phyloP scores from a whole-genome alignment of 208 protist genomes.

The Vickermania spadyakhi region DNA sequence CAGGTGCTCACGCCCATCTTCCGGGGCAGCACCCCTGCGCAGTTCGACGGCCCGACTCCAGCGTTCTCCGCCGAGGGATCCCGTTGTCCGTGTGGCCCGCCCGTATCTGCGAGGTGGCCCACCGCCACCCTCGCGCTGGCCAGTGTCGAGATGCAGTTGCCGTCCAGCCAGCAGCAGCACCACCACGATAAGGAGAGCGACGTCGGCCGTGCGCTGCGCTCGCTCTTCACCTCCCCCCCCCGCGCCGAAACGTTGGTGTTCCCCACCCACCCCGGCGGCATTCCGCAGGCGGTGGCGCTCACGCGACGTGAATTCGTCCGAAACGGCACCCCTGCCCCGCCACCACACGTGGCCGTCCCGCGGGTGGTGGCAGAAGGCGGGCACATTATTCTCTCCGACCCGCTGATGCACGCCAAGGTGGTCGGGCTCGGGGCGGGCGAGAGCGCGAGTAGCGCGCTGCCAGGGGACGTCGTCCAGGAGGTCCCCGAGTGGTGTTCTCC shows the following conservation, averaged over 20 bases:
- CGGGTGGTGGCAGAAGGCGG: neutral
- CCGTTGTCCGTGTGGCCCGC: no score
- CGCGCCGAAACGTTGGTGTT: neutral
- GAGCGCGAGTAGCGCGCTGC: neutral
- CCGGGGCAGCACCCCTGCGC: neutral
- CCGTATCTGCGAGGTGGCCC: no score
- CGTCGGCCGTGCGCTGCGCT: neutral
- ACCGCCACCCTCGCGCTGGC: neutral
- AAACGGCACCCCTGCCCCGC: neutral
- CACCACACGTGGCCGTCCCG: neutral
- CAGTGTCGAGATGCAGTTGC: neutral
- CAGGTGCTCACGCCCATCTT: neutral
- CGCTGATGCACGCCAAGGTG: neutral
- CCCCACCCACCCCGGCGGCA: neutral
- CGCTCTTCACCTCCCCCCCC: neutral
- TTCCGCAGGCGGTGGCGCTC: neutral
- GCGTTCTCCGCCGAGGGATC: neutral
- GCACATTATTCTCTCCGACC: neutral
- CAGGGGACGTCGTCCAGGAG: no score
- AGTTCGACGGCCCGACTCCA: neutral
- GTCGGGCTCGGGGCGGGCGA: neutral
- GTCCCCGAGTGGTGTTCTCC: no score
- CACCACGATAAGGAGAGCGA: neutral
- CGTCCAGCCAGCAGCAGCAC: neutral
- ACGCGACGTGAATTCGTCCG: neutral